These are phyloP conservation scores for Cytospora leucostoma DNA, from an alignment of 2,329 filamentous ascomycete genomes.

Conservation along the genomic window DNA sequence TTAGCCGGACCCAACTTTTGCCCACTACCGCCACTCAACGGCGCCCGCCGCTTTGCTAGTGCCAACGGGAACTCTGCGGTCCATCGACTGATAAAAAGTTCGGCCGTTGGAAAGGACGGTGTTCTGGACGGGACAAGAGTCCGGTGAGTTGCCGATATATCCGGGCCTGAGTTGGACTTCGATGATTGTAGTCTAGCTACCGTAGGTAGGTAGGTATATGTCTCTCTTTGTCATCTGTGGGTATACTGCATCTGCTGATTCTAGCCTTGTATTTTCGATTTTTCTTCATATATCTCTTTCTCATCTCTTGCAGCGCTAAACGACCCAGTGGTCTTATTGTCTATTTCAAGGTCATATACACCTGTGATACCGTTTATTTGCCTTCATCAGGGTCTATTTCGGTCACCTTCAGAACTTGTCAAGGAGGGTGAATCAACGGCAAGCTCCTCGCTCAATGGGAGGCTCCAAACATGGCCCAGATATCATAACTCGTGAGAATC, in stretches of 20 bases:
- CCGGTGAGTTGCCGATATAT: neutral
- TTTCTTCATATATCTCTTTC: neutral
- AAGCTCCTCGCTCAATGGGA: conserved; percentile 1
- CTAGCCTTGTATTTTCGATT: neutral
- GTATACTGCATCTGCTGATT: neutral
- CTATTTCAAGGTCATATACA: neutral
- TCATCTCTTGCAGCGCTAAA: neutral
- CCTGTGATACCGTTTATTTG: neutral
- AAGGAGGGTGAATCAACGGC: neutral
- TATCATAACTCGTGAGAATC: neutral
- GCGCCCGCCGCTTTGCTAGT: too few relatives aligned
- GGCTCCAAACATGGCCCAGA: neutral
- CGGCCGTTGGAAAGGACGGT: neutral
- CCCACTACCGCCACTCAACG: too few relatives aligned
- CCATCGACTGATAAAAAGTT: neutral
- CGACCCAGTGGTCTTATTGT: neutral
- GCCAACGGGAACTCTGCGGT: neutral
- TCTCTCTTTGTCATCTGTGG: neutral
- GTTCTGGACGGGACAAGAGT: neutral
- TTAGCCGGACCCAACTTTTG: too few relatives aligned
- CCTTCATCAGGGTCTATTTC: neutral
- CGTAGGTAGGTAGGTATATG: neutral
- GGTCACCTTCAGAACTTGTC: neutral
- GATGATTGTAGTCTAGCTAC: too few relatives aligned
- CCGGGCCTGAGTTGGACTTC: neutral